Evolutionary conservation across 768 basidiomycete species (phyloP).

Genomic region (Mycena pura): DNA sequence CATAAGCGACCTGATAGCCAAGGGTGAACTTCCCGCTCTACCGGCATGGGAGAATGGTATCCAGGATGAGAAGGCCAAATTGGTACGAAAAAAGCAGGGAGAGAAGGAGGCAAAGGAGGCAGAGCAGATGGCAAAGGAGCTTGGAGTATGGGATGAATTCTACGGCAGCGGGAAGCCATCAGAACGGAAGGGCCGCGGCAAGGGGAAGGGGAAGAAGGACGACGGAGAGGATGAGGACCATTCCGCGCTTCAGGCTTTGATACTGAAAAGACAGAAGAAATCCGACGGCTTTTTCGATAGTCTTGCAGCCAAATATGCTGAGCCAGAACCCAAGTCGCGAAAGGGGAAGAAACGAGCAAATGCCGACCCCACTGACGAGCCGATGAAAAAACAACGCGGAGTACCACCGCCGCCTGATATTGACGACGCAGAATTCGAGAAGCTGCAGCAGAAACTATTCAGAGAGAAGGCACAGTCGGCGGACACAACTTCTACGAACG

Average conservation of each 20-base stretch:
- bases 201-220: constrained; percentile 54
- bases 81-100: constrained; percentile 74
- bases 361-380: constrained; percentile 47
- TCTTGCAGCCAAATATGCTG: constrained; percentile 77
- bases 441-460: constrained; percentile 63
- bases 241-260: constrained; percentile 80
- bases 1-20: constrained; percentile 70
- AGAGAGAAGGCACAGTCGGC: constrained; percentile 48
- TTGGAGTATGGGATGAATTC: constrained; percentile 96
- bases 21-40: constrained; percentile 61
- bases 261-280: constrained; percentile 73
- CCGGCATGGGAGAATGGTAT: constrained; percentile 72
- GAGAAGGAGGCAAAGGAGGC: constrained; percentile 86
- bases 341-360: constrained; percentile 63
- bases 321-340: constrained; percentile 51
- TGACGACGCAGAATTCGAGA: constrained; percentile 70
- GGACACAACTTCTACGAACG: constrained; percentile 33
- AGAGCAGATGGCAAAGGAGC: constrained; percentile 80
- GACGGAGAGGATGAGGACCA: constrained; percentile 58
- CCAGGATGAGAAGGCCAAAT: constrained; percentile 81
- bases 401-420: constrained; percentile 59
- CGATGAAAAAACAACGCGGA: constrained; percentile 57
- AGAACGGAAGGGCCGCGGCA: constrained; percentile 60
- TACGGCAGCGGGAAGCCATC: constrained; percentile 79
- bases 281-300: constrained; percentile 76